Percentiles rank a stretch among this genome's conserved stretches.
Evolutionary conservation across 371 early-diverging fungal genomes (phyloP).

Genomic region (Saksenaea vasiformis): DNA sequence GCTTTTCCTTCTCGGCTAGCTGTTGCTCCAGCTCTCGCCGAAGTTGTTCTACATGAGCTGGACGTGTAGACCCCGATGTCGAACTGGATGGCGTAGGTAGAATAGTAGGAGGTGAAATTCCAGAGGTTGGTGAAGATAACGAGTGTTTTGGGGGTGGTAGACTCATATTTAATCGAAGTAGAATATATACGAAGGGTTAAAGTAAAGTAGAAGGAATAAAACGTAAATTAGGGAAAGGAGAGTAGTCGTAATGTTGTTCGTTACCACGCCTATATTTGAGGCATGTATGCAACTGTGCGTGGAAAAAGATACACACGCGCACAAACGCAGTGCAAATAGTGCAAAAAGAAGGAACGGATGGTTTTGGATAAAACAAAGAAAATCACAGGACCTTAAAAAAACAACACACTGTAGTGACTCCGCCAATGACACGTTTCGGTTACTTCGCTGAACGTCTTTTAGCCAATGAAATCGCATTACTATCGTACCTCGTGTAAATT

Average conservation of each 20-base stretch:
- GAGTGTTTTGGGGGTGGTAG: conserved; percentile 41
- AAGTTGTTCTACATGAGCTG: conserved; percentile 19
- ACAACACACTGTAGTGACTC: too few relatives aligned
- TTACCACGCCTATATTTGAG: background rate
- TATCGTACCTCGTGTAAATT: too few relatives aligned
- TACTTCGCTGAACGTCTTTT: too few relatives aligned
- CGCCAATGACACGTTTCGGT: too few relatives aligned
- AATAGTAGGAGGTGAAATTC: conserved; percentile 23
- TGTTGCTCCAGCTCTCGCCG: conserved; percentile 43
- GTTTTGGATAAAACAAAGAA: conserved; percentile 2
- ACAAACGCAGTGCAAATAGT: conserved; percentile 21
- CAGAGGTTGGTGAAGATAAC: conserved; percentile 40
- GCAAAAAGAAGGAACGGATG: conserved; percentile 9
- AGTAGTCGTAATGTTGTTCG: conserved; percentile 1
- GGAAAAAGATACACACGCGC: conserved; percentile 19
- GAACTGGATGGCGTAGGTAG: conserved; percentile 50
- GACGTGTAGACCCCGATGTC: conserved; percentile 24
- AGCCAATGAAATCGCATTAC: too few relatives aligned
- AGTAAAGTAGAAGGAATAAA: conserved; percentile 1
- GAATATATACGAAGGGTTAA: conserved; percentile 5
- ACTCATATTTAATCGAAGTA: conserved; percentile 15
- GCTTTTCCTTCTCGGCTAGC: conserved; percentile 44
- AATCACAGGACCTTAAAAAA: too few relatives aligned
- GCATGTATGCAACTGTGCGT: conserved; percentile 6
- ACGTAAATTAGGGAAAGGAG: conserved; percentile 8